Base-by-base conservation (phyloP, 2,329 filamentous ascomycete genomes). In the Aspergillus candidus region DNA sequence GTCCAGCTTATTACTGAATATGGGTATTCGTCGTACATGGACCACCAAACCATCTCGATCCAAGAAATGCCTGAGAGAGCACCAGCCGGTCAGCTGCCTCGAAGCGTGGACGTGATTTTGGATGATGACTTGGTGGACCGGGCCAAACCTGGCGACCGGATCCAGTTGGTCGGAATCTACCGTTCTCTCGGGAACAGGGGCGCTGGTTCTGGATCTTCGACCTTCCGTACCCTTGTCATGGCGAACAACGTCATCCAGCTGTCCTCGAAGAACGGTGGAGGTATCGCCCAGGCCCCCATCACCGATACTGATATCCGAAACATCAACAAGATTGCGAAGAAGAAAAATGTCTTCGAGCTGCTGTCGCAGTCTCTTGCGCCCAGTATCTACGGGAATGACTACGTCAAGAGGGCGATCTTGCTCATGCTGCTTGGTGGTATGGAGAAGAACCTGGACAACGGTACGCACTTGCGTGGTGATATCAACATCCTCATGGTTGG, bases 401-500 rank as follows among this genome's bases (percentile, higher is more conserved):
- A 96, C 65, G 94, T 98, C 71, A 98, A 98, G 70, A 96, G 94
- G 69, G 93, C 93, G 0, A 94, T 98, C 53, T 71, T 98, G 29
- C 80, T 98, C 38, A 94, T 97, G 87, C 77, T 98, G 22, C 74
- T 98, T 11, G 87, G 93, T 60, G 93, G 93, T 46, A 89, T 94
- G 78, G 93, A 98, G 74, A 98, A 98, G 76, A 98, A 98, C 60
- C 70, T 98, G 44, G 93, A 97, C 51, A 98, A 98, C 57, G 93
- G 93, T 46, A 97, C 93, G 1, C 93, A 98, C 78, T 72, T 98
- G 64, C 85, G 93, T 77, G 93, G 93, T 72, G 93, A 98, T 61
- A 97, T 98, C 71, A 98, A 98, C 66, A 95, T 98, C 54, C 77
- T 98, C 40, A 97, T 98, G 93, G 91, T 98, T 35, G 93, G 93